A percentile compares a stretch with the other conserved stretches of the same genome.
Conservation (phyloP, 345 rosid species). For the Eucalyptus tenuipes region DNA sequence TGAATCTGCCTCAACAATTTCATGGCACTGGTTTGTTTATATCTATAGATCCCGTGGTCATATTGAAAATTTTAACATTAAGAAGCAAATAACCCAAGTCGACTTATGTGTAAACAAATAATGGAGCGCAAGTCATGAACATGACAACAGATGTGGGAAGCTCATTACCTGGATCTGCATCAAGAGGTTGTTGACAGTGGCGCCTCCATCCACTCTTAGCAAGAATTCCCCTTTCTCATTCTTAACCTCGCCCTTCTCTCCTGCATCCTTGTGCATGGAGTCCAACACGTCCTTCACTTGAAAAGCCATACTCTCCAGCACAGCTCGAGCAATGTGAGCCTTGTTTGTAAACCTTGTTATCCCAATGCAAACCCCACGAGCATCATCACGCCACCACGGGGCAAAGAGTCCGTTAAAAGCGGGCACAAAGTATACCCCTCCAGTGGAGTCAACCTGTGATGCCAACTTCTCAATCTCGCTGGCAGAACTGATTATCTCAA, state of each 20-base stretch:
- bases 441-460: constrained; percentile 47
- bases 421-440: constrained; percentile 93
- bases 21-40: neutral
- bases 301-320: constrained; percentile 93
- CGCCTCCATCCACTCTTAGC: constrained; percentile 98
- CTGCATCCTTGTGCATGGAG: constrained; percentile 87
- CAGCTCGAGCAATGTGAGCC: constrained; percentile 91
- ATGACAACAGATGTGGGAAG: neutral
- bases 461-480: constrained; percentile 76
- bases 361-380: constrained; percentile 87
- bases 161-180: constrained; percentile 81
- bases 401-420: constrained; percentile 94
- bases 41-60: neutral
- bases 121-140: neutral
- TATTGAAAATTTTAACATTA: neutral
- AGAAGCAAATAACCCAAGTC: neutral
- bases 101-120: neutral
- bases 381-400: constrained; percentile 98
- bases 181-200: constrained; percentile 79
- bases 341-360: constrained; percentile 76
- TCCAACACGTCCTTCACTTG: constrained; percentile 90
- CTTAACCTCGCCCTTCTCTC: constrained; percentile 24
- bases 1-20: neutral
- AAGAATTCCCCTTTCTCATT: constrained; percentile 45
- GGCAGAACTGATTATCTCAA: constrained; percentile 52